A percentile compares a stretch with the other conserved stretches of the same genome.
phyloP scores from a whole-genome alignment of 768 basidiomycete genomes.

The Rubroboletus pulcherrimus region DNA sequence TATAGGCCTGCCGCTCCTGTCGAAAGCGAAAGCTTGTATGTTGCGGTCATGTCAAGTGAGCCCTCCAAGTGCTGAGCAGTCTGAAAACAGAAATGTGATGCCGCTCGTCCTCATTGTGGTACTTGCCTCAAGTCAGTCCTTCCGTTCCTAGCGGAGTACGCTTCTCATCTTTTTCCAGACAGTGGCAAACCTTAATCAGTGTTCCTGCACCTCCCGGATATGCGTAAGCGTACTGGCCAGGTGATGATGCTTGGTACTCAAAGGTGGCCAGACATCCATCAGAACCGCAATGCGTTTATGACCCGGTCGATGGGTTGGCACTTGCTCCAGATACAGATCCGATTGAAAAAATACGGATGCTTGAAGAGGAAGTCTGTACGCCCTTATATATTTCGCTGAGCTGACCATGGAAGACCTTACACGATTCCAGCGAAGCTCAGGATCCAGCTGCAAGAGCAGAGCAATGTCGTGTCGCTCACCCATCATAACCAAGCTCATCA shows the following conservation, averaged over 20 bases:
- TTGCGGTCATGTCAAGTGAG: conserved; percentile 5
- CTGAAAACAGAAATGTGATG: conserved; percentile 74
- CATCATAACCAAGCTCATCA: conserved; percentile 15
- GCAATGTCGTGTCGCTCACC: conserved; percentile 30
- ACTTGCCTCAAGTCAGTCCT: conserved; percentile 77
- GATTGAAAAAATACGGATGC: conserved; percentile 68
- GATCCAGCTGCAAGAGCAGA: conserved; percentile 54
- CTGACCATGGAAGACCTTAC: conserved; percentile 9
- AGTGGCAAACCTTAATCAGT: conserved; percentile 78
- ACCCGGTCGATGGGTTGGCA: conserved; percentile 78
- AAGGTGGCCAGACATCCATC: conserved; percentile 61
- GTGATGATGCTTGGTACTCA: conserved; percentile 1
- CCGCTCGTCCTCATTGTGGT: conserved; percentile 78
- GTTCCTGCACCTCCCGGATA: conserved; percentile 85
- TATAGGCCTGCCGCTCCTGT: conserved; percentile 75
- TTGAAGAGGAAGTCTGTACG: conserved; percentile 77
- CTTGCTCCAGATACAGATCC: conserved; percentile 77
- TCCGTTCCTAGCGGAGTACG: neutral
- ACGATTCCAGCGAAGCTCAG: conserved; percentile 54
- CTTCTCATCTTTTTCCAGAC: conserved; percentile 39
- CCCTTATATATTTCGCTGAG: neutral
- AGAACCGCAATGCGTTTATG: conserved; percentile 82
- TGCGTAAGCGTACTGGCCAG: conserved; percentile 47
- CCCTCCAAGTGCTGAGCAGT: conserved; percentile 5
- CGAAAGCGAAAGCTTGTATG: conserved; percentile 80